Conservation (phyloP, 345 rosid species). For the Populus euphratica region DNA sequence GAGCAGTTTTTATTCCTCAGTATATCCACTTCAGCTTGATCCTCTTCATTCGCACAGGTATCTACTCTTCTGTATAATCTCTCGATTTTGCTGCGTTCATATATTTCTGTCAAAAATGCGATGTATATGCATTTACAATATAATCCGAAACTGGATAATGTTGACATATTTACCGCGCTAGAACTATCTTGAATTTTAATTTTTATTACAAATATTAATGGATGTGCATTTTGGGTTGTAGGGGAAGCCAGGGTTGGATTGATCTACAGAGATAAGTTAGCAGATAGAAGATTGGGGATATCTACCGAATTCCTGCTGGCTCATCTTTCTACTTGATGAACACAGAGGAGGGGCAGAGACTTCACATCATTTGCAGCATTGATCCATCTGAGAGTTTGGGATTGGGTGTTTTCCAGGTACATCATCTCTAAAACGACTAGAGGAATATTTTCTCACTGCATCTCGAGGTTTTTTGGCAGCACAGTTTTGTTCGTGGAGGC, state of each 20-base stretch:
- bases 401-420: conserved; percentile 63
- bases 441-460: not conserved
- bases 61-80: not conserved
- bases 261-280: conserved; percentile 48
- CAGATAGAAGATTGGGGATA: conserved; percentile 57
- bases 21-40: conserved; percentile 69
- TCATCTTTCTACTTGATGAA: conserved; percentile 76
- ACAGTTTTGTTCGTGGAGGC: not conserved
- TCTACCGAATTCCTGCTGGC: conserved; percentile 65
- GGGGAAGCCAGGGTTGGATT: conserved; percentile 82
- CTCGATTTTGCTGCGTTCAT: not conserved
- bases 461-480: not conserved
- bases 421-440: not conserved
- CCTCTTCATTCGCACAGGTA: conserved; percentile 68
- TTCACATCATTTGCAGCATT: conserved; percentile 62
- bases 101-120: not conserved
- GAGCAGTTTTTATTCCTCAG: conserved; percentile 72
- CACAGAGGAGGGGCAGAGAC: conserved; percentile 55
- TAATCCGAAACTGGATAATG: not conserved
- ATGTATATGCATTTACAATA: not conserved
- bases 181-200: not conserved
- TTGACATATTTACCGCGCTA: no score
- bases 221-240: conserved; percentile 22
- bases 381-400: conserved; percentile 72
- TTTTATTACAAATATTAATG: not conserved